Conservation (phyloP, 257 asterid genomes). For the Capsicum baccatum region DNA sequence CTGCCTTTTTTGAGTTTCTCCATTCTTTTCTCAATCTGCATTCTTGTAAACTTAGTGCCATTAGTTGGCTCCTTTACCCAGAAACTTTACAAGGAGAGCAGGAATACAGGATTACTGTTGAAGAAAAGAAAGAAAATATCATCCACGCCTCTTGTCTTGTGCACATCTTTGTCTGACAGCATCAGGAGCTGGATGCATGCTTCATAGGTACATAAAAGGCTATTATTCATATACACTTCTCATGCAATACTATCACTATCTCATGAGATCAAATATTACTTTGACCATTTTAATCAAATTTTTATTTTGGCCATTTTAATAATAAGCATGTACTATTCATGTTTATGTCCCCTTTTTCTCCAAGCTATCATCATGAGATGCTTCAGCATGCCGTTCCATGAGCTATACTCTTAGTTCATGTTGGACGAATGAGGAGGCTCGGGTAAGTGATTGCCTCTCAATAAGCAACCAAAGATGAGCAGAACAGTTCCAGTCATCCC, state of each 20-base stretch:
- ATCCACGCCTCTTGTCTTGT: slow-evolving; percentile 18
- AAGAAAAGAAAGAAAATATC: slow-evolving; percentile 7
- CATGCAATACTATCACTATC: neutral
- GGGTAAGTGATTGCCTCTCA: slow-evolving; percentile 11
- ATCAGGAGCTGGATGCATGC: slow-evolving; percentile 13
- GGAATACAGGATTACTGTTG: neutral
- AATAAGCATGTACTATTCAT: neutral
- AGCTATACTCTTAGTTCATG: slow-evolving; percentile 14
- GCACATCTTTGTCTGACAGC: neutral
- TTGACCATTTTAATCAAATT: neutral
- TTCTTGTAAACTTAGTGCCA: slow-evolving; percentile 59
- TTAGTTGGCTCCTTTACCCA: slow-evolving; percentile 33
- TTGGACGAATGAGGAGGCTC: slow-evolving; percentile 11
- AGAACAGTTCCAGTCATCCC: neutral
- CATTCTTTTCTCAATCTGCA: slow-evolving; percentile 97
- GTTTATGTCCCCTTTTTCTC: slow-evolving; percentile 23
- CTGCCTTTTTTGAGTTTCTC: slow-evolving; percentile 91
- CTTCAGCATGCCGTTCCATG: neutral
- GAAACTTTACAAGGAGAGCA: neutral
- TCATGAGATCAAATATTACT: neutral
- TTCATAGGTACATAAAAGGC: slow-evolving; percentile 21
- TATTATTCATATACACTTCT: neutral
- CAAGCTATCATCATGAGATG: neutral
- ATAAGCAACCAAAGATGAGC: neutral
- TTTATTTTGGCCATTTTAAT: slow-evolving; percentile 5